A percentile compares a stretch with the other conserved stretches of the same genome.
phyloP scores from a whole-genome alignment of 768 basidiomycete genomes.

The Podaxis carcinomalis region DNA sequence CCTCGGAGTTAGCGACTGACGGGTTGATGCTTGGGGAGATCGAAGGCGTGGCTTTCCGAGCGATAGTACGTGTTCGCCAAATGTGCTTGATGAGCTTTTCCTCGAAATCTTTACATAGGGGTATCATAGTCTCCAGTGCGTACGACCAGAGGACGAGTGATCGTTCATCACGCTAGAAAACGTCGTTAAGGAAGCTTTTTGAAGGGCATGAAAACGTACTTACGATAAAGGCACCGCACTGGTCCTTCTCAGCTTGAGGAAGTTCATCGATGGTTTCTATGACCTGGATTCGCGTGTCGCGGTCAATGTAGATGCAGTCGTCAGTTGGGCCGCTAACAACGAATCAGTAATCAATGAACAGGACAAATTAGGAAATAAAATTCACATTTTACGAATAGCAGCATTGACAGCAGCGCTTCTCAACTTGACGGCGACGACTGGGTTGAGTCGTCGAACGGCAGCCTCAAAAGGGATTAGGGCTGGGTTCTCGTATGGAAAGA shows the following conservation, averaged over 20 bases:
- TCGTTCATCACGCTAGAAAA: slow-evolving; percentile 56
- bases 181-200: background rate
- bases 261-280: slow-evolving; percentile 63
- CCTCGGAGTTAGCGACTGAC: slow-evolving; percentile 18
- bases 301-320: slow-evolving; percentile 64
- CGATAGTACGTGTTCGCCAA: slow-evolving; percentile 49
- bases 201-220: slow-evolving; percentile 13
- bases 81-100: slow-evolving; percentile 78
- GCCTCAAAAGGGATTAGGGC: slow-evolving; percentile 75
- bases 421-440: slow-evolving; percentile 78
- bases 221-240: slow-evolving; percentile 80
- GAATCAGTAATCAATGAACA: slow-evolving; percentile 2
- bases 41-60: slow-evolving; percentile 14
- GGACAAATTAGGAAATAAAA: slow-evolving; percentile 13
- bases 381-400: slow-evolving; percentile 63
- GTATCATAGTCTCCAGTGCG: slow-evolving; percentile 62
- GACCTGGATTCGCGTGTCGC: slow-evolving; percentile 82
- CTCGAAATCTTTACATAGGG: slow-evolving; percentile 68
- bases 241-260: slow-evolving; percentile 80
- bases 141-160: slow-evolving; percentile 85
- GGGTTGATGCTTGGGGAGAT: slow-evolving; percentile 15
- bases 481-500: slow-evolving; percentile 83
- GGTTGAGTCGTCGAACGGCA: slow-evolving; percentile 72
- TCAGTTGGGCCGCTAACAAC: slow-evolving; percentile 44
- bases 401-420: slow-evolving; percentile 75